Base-by-base conservation (phyloP, 305 asterid species). In the Solanum hybrid region DNA sequence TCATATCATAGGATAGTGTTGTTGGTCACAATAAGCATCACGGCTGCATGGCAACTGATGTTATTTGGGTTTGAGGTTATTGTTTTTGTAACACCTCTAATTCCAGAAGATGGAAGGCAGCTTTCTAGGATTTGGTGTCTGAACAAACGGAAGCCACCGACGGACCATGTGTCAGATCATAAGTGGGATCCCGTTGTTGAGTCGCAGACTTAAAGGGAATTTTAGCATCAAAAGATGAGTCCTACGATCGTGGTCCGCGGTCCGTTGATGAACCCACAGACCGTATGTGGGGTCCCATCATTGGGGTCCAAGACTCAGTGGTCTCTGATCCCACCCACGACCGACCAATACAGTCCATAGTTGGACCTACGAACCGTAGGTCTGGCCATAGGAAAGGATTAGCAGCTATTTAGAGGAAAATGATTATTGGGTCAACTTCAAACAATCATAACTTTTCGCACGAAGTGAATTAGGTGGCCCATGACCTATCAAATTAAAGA, bases 1-100 rank as follows among this genome's bases (percentile, higher is more conserved):
- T 29, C 31, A 29, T 29, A 29, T 29, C 31, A 2, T 29, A 29
- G 31, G 31, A 29, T 29, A 29, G 31, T 29, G 31, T 29, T 2
- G 2, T 29, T 29, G 31, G 31, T 29, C 31, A 29, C 31, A 2
- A 29, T 29, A 29, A 2, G 31, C 31, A 29, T 29, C 31, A 29
- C 95, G 88, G 99, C 96, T 38, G 98, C 99, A 6, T 93, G 98
- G 93, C 98, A 97, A 95, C 92, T 96, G 94, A 93, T 97, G 97
- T 88, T 95, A 8, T 93, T 51, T 51, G 22, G 22, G 64, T 51
- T 51, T 51, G 9, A 51, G 64, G 22, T 51, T 51, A 51, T 15
- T 51, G 4, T 51, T 14, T 45, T 4, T 45, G 19, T 4, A 45
- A 45, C 56, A 12, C 60, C 19, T 45, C 19, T 45, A 4, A 45